Percentiles rank a stretch among this genome's conserved stretches.
Evolutionary conservation across 139 green algal genomes (phyloP).

Genomic region (Prasinococcaceae sp.): DNA sequence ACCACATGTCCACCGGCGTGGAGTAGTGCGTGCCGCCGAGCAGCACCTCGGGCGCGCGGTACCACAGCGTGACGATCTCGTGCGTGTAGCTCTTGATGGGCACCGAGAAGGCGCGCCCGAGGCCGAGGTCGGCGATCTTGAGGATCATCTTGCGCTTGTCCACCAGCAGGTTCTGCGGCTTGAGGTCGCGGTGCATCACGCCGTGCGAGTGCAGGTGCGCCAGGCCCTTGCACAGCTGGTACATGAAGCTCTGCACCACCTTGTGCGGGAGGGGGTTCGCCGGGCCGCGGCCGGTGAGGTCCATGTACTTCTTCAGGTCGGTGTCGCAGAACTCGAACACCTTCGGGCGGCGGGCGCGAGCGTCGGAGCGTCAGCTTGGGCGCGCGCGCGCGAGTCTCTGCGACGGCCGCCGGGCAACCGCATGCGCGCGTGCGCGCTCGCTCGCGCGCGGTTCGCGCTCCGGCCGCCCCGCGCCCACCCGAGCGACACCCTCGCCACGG

Average conservation of each 20-base stretch:
- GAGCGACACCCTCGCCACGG: too few relatives aligned
- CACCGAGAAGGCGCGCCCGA: slow-evolving; percentile 89
- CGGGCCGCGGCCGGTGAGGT: slow-evolving; percentile 65
- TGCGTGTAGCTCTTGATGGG: slow-evolving; percentile 98
- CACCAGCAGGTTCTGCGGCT: slow-evolving; percentile 96
- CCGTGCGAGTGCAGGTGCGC: slow-evolving; percentile 90
- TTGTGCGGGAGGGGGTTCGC: slow-evolving; percentile 17
- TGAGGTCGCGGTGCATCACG: slow-evolving; percentile 94
- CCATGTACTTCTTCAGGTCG: slow-evolving; percentile 99
- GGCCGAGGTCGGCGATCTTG: slow-evolving; percentile 94
- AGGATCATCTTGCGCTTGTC: slow-evolving; percentile 54
- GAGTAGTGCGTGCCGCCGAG: slow-evolving; percentile 88
- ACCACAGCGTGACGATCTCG: slow-evolving; percentile 98
- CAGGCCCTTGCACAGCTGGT: slow-evolving; percentile 88
- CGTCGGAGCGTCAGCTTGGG: too few relatives aligned
- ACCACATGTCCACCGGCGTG: slow-evolving; percentile 95
- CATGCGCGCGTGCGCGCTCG: too few relatives aligned
- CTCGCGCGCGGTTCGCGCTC: too few relatives aligned
- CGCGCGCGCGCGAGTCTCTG: too few relatives aligned
- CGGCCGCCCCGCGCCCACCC: too few relatives aligned
- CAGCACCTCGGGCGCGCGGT: slow-evolving; percentile 93
- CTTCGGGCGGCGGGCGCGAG: slow-evolving; percentile 14
- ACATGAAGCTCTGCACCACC: slow-evolving; percentile 75
- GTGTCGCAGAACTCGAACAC: slow-evolving; percentile 94
- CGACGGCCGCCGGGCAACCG: too few relatives aligned